Base-by-base conservation (phyloP, 768 basidiomycete species). In the Boletus rufocinnamomeus region DNA sequence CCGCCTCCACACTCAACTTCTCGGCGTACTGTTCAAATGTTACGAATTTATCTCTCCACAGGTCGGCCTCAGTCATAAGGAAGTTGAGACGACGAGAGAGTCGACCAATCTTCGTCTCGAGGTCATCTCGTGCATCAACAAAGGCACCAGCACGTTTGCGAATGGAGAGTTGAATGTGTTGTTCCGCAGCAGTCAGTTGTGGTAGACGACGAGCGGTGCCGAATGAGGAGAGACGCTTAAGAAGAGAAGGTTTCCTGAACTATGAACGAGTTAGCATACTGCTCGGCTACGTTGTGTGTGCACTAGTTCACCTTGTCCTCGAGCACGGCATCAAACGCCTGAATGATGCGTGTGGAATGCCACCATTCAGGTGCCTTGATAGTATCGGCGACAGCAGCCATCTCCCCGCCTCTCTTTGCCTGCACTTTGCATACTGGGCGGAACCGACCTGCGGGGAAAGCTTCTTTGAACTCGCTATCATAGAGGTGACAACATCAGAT, bases 21-120 rank as follows among this genome's bases (percentile, higher is more conserved):
- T 95, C 94, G 9, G 95, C 94, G 69, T 95, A 95, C 72, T 89
- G 87, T 72, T 97, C 95, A 64, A 97, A 96, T 16, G 90, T 89
- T 51, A 95, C 90, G 65, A 96, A 96, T 69, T 95, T 95, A 74
- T 94, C 89, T 59, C 93, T 80, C 93, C 94, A 96, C 48, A 93
- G 75, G 66, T 93, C 91, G 6, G 86, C 86, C 73, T 93, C 92
- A 2, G 91, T 92, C 89, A 94, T 92, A 66, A 95, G 78, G 79
- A 93, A 95, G 76, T 93, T 93, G 63, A 95, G 82, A 50, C 93
- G 81, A 54, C 92, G 83, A 45, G 87, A 89, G 32, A 94, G 80
- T 43, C 93, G 85, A 32, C 92, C 93, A 62, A 95, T 93, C 81
- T 94, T 95, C 47, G 91, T 91, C 78, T 96, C 94, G 25, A 96